These are phyloP conservation scores for Penicillium malachiteum DNA, from an alignment of 495 filamentous ascomycete genomes.

Conservation along the genomic window DNA sequence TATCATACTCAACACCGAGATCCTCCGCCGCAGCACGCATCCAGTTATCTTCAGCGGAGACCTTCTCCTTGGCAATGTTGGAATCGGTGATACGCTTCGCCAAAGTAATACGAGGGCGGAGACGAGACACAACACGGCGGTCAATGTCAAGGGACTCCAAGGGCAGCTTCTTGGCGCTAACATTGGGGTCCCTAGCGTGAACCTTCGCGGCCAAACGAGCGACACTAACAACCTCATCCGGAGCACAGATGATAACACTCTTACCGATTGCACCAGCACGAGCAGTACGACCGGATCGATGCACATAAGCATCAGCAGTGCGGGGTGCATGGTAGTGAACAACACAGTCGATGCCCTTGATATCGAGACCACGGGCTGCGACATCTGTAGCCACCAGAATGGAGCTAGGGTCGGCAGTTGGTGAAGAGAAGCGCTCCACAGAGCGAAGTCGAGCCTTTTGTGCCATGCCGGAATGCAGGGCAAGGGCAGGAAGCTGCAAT, in stretches of 20 bases:
- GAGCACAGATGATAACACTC: slow-evolving; percentile 83
- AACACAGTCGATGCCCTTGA: slow-evolving; percentile 80
- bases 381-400: slow-evolving; percentile 94
- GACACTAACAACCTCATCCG: slow-evolving; percentile 84
- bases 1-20: slow-evolving; percentile 89
- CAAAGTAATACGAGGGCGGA: slow-evolving; percentile 71
- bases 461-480: slow-evolving; percentile 89
- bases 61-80: slow-evolving; percentile 80
- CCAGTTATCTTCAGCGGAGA: slow-evolving; percentile 80
- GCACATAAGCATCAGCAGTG: slow-evolving; percentile 89
- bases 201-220: slow-evolving; percentile 84
- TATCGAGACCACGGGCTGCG: slow-evolving; percentile 94
- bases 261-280: slow-evolving; percentile 74
- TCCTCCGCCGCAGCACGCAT: slow-evolving; percentile 83
- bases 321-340: slow-evolving; percentile 95
- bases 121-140: slow-evolving; percentile 67
- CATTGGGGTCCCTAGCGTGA: slow-evolving; percentile 57
- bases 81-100: slow-evolving; percentile 85
- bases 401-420: slow-evolving; percentile 53
- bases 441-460: slow-evolving; percentile 96
- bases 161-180: slow-evolving; percentile 53
- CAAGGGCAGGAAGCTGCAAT: slow-evolving; percentile 71
- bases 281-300: slow-evolving; percentile 92
- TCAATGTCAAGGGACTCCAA: slow-evolving; percentile 82
- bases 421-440: slow-evolving; percentile 81